A percentile compares a stretch with the other conserved stretches of the same genome.
These are phyloP conservation scores for Ilyonectria sp. DNA, from an alignment of 2,329 filamentous ascomycete species.

Conservation along the genomic window DNA sequence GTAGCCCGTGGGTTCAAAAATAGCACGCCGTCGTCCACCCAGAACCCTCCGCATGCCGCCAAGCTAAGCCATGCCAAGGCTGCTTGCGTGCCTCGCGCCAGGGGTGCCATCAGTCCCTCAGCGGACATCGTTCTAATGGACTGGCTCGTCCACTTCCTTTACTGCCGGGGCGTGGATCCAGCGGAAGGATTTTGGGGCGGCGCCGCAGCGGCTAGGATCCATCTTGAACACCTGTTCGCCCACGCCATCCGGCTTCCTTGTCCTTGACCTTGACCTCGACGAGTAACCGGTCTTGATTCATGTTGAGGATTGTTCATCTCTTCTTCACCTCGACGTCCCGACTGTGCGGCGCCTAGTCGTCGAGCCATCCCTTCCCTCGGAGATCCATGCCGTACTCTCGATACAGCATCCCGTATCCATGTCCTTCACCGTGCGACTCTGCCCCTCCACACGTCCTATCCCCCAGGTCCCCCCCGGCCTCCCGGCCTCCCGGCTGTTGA, in stretches of 20 bases:
- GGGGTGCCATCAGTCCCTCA: conserved; percentile 1
- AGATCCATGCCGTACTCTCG: not conserved
- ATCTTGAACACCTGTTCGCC: conserved; percentile 6
- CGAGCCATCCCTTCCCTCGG: not conserved
- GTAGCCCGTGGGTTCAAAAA: conserved; percentile 16
- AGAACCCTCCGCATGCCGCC: not conserved
- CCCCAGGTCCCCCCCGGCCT: conserved; percentile 2
- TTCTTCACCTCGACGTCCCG: not conserved
- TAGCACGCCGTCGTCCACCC: not conserved
- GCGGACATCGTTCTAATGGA: not conserved
- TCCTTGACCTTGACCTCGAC: not conserved
- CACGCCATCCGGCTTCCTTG: not conserved
- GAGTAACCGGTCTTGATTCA: not conserved
- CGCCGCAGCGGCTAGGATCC: conserved; percentile 22
- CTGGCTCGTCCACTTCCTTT: not conserved
- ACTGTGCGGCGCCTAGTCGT: not conserved
- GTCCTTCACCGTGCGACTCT: not conserved
- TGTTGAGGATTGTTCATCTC: not conserved
- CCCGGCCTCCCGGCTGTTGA: conserved; percentile 7
- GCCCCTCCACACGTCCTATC: not conserved
- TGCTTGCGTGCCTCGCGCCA: not conserved
- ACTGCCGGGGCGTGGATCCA: conserved; percentile 3
- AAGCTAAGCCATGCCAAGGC: not conserved
- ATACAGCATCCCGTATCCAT: not conserved
- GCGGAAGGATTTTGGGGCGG: conserved; percentile 12